phyloP scores from a whole-genome alignment of 2,329 filamentous ascomycete species.

The Fragosphaeria purpurea region DNA sequence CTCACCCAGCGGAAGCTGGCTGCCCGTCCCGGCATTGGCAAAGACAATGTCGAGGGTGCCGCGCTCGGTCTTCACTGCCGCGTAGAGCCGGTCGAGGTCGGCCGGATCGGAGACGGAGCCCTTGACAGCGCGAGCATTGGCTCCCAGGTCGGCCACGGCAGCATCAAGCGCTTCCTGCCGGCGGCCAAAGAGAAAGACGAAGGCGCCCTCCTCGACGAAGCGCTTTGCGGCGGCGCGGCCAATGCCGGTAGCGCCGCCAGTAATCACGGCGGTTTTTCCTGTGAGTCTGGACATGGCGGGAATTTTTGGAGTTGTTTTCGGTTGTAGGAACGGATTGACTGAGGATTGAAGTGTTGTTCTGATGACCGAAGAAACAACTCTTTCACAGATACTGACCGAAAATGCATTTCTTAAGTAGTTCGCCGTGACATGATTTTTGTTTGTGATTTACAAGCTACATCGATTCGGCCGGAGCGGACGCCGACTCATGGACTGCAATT shows the following conservation, averaged over 20 bases:
- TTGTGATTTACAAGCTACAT: too few relatives aligned
- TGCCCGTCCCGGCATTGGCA: conserved; percentile 67
- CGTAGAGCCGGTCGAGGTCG: conserved; percentile 5
- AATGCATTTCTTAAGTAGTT: too few relatives aligned
- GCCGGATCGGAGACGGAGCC: conserved; percentile 5
- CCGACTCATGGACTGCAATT: too few relatives aligned
- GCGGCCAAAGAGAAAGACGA: conserved; percentile 52
- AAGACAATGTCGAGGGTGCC: conserved; percentile 46
- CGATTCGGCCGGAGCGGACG: too few relatives aligned
- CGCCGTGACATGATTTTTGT: too few relatives aligned
- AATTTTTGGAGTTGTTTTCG: background rate
- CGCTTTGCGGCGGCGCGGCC: conserved; percentile 55
- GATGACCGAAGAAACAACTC: too few relatives aligned
- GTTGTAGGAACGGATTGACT: too few relatives aligned
- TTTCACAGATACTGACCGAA: too few relatives aligned
- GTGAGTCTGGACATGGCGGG: conserved; percentile 4
- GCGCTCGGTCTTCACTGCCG: conserved; percentile 9
- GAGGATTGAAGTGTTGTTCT: too few relatives aligned
- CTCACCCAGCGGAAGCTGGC: conserved; percentile 46
- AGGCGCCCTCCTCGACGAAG: conserved; percentile 52
- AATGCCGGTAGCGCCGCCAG: conserved; percentile 63
- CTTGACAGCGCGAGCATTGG: conserved; percentile 6
- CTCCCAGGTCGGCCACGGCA: conserved; percentile 22
- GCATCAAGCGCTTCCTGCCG: conserved; percentile 27
- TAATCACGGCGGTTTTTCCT: conserved; percentile 47